These are phyloP conservation scores for Colletotrichum musicola DNA, from an alignment of 2,329 filamentous ascomycete genomes.

Conservation along the genomic window DNA sequence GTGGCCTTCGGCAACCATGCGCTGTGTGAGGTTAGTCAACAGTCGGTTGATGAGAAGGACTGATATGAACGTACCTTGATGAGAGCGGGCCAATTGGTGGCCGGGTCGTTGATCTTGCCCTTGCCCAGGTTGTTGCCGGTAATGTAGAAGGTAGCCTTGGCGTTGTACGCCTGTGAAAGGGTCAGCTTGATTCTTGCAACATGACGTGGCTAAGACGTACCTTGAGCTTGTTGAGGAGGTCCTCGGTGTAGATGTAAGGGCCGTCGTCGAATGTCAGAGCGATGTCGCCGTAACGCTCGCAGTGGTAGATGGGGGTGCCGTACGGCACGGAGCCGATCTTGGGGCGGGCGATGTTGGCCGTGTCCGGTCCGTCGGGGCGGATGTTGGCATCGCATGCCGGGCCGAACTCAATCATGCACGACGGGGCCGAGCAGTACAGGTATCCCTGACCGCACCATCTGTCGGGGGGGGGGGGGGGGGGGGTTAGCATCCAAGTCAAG, in stretches of 20 bases:
- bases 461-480: not conserved
- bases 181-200: not conserved
- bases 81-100: slow-evolving; percentile 51
- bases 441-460: slow-evolving; percentile 68
- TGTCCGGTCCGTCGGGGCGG: slow-evolving; percentile 65
- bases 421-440: slow-evolving; percentile 71
- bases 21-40: slow-evolving; percentile 41
- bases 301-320: slow-evolving; percentile 68
- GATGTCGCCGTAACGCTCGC: slow-evolving; percentile 66
- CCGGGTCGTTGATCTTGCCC: slow-evolving; percentile 62
- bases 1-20: slow-evolving; percentile 67
- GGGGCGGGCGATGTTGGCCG: slow-evolving; percentile 63
- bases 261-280: slow-evolving; percentile 64
- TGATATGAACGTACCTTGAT: slow-evolving; percentile 49
- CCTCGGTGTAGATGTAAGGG: slow-evolving; percentile 56
- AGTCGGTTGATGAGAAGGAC: not conserved
- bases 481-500: not conserved
- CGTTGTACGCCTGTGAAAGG: slow-evolving; percentile 59
- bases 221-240: slow-evolving; percentile 55
- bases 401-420: slow-evolving; percentile 73
- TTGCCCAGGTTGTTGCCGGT: slow-evolving; percentile 57
- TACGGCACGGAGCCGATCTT: slow-evolving; percentile 67
- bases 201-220: slow-evolving; percentile 50
- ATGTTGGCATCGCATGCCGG: slow-evolving; percentile 71
- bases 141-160: slow-evolving; percentile 76